Base-by-base conservation (phyloP, 176 grass and related monocot genomes). In the Phoenix dactylifera region DNA sequence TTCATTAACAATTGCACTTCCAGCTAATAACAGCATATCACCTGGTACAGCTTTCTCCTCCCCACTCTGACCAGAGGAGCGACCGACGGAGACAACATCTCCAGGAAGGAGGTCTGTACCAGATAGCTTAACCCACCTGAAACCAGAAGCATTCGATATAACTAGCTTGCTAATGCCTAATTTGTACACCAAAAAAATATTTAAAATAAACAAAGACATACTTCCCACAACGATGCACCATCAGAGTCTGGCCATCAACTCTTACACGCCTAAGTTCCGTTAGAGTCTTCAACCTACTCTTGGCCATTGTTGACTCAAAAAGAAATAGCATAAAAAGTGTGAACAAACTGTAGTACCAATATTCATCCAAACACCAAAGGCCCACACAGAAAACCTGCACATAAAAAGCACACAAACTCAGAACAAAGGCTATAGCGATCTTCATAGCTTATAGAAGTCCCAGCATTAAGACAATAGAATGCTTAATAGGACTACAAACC, bases 341-440 rank as follows among this genome's bases (percentile, higher is more conserved):
- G 73, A 98, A 98, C 74, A 98, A 81, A 12, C 93, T 98, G 63
- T 98, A 98, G 76, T 98, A 98, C 93, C 93, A 98, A 73, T 88
- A 98, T 64, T 86, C 87, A 67, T 98, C 93, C 67, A 98, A 84
- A 62, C 87, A 92, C 93, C 93, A 98, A 35, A 98, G 84, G 18
- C 84, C 87, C 71, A 98, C 84, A 70, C 93, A 98, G 52, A 98
- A 98, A 71, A 98, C 93, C 93, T 98, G 71, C 57, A 86, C 16
- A 67, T 53, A n/a, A 64, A 75, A 52, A 70, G 35, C 32, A 39
- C 10, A 44, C 2, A 14, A 30, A 30, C 1, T 44, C 35, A 44
- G 35, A 44, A 44, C 7, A 44, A 44, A 44, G 9, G 35, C 10
- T 44, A 44, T 44, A 44, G 35, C 2, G 10, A 14, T 44, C 10